Evolutionary conservation across 2,329 filamentous ascomycete genomes (phyloP), one percentile per base, ranked within the genome.

Genomic region (Pseudogymnoascus sp.): DNA sequence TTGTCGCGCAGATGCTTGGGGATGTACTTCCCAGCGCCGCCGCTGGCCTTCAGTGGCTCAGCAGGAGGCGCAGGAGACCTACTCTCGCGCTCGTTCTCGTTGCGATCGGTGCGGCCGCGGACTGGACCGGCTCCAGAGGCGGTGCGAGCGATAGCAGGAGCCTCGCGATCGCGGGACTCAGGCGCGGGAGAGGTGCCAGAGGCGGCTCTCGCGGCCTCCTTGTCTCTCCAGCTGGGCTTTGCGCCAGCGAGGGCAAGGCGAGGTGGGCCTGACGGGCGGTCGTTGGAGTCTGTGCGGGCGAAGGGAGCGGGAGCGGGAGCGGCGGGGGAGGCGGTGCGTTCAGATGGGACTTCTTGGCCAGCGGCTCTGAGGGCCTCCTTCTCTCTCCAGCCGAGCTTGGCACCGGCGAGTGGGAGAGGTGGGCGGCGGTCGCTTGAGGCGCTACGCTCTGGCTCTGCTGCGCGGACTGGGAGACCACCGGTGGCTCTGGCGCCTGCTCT

Each of bases 321-420:
- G 63, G 66, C 67, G 60, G 69, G 67, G 14, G 70, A 65, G 61
- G 73, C 71, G 63, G 76, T 73, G 28, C 75, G 73, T 67, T 77
- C 75, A 60, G 21, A 16, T 61, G 71, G 69, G 16, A 74, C 71
- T 45, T 70, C 71, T 61, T 71, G 72, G 34, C 71, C 74, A 48
- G 73, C 72, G 8, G 73, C 73, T 69, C 76, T 78, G 48, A 79
- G 76, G 61, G 84, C 85, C 76, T 91, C 84, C 71, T 88, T 87
- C 34, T 92, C 89, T 75, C 89, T 86, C 90, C 89, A 92, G 71
- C 82, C 85, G 63, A 85, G 80, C 78, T 86, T 88, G 74, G 74
- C 80, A 69, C 85, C 84, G 66, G 83, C 77, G 63, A 92, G 82
- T 62, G 80, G 76, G 67, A 92, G 80, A 67, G 81, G 83, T 41